phyloP scores from a whole-genome alignment of 495 filamentous ascomycete genomes.

The Talaromyces thailandensis region DNA sequence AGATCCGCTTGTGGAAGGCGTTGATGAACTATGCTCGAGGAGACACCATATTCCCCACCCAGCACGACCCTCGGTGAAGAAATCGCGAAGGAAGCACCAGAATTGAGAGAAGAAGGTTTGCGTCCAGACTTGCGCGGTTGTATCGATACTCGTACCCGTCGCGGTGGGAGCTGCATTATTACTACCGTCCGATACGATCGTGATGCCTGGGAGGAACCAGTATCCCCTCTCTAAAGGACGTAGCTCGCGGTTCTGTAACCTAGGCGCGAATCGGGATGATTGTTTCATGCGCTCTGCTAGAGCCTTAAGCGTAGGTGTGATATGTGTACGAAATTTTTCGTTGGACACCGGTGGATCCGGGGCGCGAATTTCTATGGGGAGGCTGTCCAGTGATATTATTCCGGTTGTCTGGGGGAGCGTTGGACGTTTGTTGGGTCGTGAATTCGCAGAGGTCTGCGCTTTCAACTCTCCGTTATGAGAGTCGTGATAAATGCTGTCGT shows the following conservation, averaged over 20 bases:
- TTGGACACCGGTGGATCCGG: slow-evolving; percentile 33
- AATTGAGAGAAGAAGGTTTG: slow-evolving; percentile 29
- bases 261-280: slow-evolving; percentile 40
- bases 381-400: neutral
- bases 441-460: neutral
- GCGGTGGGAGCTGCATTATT: neutral
- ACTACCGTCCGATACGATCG: neutral
- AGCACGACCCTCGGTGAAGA: slow-evolving; percentile 46
- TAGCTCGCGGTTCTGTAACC: slow-evolving; percentile 37
- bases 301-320: slow-evolving; percentile 47
- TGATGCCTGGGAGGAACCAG: slow-evolving; percentile 44
- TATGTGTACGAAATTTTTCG: slow-evolving; percentile 30
- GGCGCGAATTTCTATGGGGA: slow-evolving; percentile 33
- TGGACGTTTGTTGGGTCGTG: neutral
- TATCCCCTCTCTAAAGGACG: slow-evolving; percentile 55
- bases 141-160: neutral
- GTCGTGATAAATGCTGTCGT: neutral
- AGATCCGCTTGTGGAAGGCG: neutral
- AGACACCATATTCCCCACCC: slow-evolving; percentile 62
- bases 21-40: slow-evolving; percentile 18
- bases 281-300: slow-evolving; percentile 44
- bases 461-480: neutral
- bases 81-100: slow-evolving; percentile 54
- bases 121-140: slow-evolving; percentile 16
- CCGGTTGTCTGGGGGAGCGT: neutral